These are phyloP conservation scores for Arabidopsis lyrata DNA, from an alignment of 441 rosid genomes.

Conservation along the genomic window DNA sequence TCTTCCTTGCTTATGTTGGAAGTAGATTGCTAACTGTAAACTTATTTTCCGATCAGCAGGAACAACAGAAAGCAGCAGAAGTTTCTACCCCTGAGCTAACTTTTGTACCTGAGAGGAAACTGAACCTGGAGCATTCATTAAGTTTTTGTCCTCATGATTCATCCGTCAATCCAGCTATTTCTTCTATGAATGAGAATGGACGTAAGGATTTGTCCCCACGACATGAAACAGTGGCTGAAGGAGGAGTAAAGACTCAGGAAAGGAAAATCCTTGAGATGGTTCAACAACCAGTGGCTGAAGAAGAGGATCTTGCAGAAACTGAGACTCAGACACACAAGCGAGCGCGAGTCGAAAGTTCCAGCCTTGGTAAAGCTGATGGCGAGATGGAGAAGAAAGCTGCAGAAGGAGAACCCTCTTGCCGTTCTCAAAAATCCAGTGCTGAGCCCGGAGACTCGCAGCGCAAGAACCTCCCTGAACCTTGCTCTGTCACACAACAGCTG, in stretches of 20 bases:
- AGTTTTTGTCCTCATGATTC: constrained; percentile 46
- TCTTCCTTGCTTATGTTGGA: constrained; percentile 1
- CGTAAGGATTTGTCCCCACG: not conserved
- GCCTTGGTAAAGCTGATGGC: constrained; percentile 3
- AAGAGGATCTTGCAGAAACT: not conserved
- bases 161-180: constrained; percentile 47
- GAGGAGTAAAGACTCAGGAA: not conserved
- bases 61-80: constrained; percentile 48
- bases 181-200: constrained; percentile 53
- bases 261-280: not conserved
- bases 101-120: constrained; percentile 51
- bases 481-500: constrained; percentile 20
- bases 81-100: constrained; percentile 51
- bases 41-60: constrained; percentile 44
- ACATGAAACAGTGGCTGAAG: not conserved
- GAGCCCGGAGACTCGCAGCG: not conserved
- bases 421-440: not conserved
- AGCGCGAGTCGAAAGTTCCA: not conserved
- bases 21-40: constrained; percentile 25
- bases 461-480: constrained; percentile 11
- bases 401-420: constrained; percentile 23
- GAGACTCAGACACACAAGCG: constrained; percentile 20
- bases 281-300: constrained; percentile 2
- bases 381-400: constrained; percentile 5
- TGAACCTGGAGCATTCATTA: constrained; percentile 45